A percentile compares a stretch with the other conserved stretches of the same genome.
These are phyloP conservation scores for Anacardium occidentale DNA, from an alignment of 345 rosid species.

Conservation along the genomic window DNA sequence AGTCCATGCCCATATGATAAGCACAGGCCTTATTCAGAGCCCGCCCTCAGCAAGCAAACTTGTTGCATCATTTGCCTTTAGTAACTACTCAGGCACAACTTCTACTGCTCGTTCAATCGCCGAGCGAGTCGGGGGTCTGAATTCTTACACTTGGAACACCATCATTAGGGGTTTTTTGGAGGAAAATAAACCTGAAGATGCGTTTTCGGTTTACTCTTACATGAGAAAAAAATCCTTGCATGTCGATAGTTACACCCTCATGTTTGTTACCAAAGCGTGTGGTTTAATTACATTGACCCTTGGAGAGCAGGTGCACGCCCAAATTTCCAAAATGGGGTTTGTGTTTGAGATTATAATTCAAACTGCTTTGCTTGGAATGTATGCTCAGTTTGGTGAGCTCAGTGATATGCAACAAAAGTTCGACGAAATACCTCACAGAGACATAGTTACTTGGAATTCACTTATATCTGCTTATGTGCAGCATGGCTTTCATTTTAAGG, in stretches of 20 bases:
- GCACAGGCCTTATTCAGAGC: slow-evolving; percentile 22
- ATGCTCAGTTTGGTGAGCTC: slow-evolving; percentile 11
- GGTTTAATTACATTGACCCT: slow-evolving; percentile 22
- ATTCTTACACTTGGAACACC: slow-evolving; percentile 32
- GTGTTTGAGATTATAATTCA: slow-evolving; percentile 25
- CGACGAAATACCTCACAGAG: slow-evolving; percentile 35
- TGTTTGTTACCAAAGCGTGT: slow-evolving; percentile 42
- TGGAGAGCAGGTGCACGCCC: slow-evolving; percentile 37
- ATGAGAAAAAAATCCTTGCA: slow-evolving; percentile 31
- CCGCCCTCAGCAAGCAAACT: slow-evolving; percentile 30
- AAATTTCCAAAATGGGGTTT: slow-evolving; percentile 35
- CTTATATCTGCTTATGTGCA: slow-evolving; percentile 26
- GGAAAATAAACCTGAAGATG: slow-evolving; percentile 17
- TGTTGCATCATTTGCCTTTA: slow-evolving; percentile 14
- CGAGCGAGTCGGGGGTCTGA: slow-evolving; percentile 18
- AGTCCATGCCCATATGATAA: slow-evolving; percentile 23
- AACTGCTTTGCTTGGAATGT: slow-evolving; percentile 27
- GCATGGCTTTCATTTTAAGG: slow-evolving; percentile 19
- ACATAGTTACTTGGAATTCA: slow-evolving; percentile 35
- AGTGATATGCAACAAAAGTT: slow-evolving; percentile 18
- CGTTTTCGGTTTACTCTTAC: slow-evolving; percentile 29
- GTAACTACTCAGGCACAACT: neutral
- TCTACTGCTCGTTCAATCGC: slow-evolving; percentile 27
- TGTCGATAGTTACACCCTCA: slow-evolving; percentile 31
- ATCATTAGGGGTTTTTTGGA: slow-evolving; percentile 28